phyloP scores from a whole-genome alignment of 192 early-diverging fungal genomes.

The Rhizoclosmatium globosum region DNA sequence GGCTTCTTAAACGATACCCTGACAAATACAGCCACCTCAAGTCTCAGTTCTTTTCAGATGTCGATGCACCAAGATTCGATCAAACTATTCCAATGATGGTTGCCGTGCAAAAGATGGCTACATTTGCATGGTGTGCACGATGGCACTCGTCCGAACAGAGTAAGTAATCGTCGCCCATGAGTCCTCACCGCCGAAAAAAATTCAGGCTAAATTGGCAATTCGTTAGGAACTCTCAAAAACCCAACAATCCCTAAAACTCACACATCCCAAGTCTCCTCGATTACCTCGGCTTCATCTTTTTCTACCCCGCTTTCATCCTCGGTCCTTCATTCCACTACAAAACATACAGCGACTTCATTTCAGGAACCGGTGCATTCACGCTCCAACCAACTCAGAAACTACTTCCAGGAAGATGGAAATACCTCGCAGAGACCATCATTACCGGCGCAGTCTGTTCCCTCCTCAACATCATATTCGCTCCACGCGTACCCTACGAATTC shows the following conservation, averaged over 20 bases:
- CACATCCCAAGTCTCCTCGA: constrained; percentile 29
- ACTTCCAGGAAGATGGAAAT: constrained; percentile 28
- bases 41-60: constrained; percentile 20
- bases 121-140: constrained; percentile 37
- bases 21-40: constrained; percentile 12
- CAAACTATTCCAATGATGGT: constrained; percentile 38
- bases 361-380: neutral
- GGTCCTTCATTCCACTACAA: constrained; percentile 39
- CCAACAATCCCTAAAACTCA: constrained; percentile 17
- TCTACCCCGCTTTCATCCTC: constrained; percentile 36
- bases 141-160: constrained; percentile 15
- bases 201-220: neutral
- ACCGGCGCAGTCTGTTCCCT: constrained; percentile 13
- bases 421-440: constrained; percentile 13
- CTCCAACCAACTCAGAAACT: neutral
- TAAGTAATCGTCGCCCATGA: neutral
- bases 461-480: constrained; percentile 4
- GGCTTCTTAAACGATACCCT: neutral
- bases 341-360: constrained; percentile 32
- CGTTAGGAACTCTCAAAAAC: constrained; percentile 21
- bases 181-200: neutral
- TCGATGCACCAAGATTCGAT: constrained; percentile 18
- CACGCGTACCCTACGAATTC: constrained; percentile 14
- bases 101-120: constrained; percentile 27
- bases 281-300: constrained; percentile 43